phyloP scores from a whole-genome alignment of 768 basidiomycete species.

The Chiua virens region DNA sequence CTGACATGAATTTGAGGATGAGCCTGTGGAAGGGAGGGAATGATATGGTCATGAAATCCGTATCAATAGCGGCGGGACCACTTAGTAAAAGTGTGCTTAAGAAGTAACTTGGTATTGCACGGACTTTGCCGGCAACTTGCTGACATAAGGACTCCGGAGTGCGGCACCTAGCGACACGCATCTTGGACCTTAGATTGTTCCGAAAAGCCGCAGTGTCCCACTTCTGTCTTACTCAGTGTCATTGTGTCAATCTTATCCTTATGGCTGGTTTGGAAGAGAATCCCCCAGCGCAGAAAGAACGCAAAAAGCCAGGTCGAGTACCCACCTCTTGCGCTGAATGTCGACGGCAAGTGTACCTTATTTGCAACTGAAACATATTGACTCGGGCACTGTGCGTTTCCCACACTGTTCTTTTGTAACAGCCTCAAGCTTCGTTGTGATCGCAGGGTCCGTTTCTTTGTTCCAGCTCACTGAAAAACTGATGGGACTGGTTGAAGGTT shows the following conservation, averaged over 20 bases:
- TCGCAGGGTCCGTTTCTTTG: slow-evolving; percentile 44
- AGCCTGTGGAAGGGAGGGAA: too few species aligned
- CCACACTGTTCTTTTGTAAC: not conserved
- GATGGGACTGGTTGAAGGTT: slow-evolving; percentile 40
- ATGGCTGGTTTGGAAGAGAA: slow-evolving; percentile 13
- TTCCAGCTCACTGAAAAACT: too few species aligned
- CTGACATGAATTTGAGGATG: too few species aligned
- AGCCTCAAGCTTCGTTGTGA: slow-evolving; percentile 69
- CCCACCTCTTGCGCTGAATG: slow-evolving; percentile 44
- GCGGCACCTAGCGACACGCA: too few species aligned
- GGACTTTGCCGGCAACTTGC: slow-evolving; percentile 7
- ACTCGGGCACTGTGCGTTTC: not conserved
- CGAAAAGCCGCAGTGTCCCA: not conserved
- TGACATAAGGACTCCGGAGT: too few species aligned
- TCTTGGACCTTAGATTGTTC: too few species aligned
- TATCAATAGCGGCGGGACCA: too few species aligned
- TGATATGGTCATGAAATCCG: too few species aligned
- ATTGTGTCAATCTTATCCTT: not conserved
- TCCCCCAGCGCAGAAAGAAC: slow-evolving; percentile 28
- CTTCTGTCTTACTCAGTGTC: not conserved
- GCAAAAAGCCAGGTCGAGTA: slow-evolving; percentile 50
- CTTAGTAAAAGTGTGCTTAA: too few species aligned
- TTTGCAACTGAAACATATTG: not conserved
- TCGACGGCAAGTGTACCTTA: slow-evolving; percentile 30
- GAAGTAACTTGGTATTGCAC: not conserved